phyloP scores from a whole-genome alignment of 805 yeast species.

The Candida railenensis region DNA sequence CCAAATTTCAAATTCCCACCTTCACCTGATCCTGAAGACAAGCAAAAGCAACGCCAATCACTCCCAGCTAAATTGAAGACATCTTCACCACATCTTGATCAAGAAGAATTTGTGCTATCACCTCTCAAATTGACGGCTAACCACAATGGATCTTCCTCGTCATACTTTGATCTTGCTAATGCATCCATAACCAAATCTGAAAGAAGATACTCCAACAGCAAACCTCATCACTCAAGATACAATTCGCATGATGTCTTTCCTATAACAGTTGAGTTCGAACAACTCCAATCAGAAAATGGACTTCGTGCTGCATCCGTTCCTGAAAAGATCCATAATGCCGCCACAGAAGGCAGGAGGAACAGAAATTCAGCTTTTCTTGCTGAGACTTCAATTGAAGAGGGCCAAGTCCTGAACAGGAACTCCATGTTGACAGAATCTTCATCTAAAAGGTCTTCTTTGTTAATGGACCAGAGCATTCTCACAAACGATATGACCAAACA shows the following conservation, averaged over 20 bases:
- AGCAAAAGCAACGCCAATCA: slow-evolving; percentile 27
- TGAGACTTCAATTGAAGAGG: slow-evolving; percentile 22
- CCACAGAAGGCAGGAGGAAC: slow-evolving; percentile 4
- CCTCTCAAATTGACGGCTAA: slow-evolving; percentile 38
- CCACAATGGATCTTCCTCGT: slow-evolving; percentile 9
- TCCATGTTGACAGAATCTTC: slow-evolving; percentile 20
- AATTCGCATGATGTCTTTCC: slow-evolving; percentile 44
- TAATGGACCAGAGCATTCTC: slow-evolving; percentile 18
- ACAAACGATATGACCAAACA: slow-evolving; percentile 35
- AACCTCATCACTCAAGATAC: slow-evolving; percentile 37
- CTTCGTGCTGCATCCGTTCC: slow-evolving; percentile 29
- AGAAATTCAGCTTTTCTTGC: slow-evolving; percentile 28
- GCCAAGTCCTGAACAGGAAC: slow-evolving; percentile 10
- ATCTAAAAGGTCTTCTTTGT: slow-evolving; percentile 31
- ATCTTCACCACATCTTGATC: slow-evolving; percentile 14
- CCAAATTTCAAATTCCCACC: slow-evolving; percentile 27
- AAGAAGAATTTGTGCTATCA: slow-evolving; percentile 37
- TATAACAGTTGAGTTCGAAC: slow-evolving; percentile 43
- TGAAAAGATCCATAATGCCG: slow-evolving; percentile 18
- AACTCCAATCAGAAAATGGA: slow-evolving; percentile 1
- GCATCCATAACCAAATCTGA: slow-evolving; percentile 10
- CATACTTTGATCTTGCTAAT: slow-evolving; percentile 17
- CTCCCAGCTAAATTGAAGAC: slow-evolving; percentile 31
- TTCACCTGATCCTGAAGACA: slow-evolving; percentile 1
- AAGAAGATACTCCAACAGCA: slow-evolving; percentile 28